Base-by-base conservation (phyloP, 2,329 filamentous ascomycete genomes). In the Emmonsia crescens region DNA sequence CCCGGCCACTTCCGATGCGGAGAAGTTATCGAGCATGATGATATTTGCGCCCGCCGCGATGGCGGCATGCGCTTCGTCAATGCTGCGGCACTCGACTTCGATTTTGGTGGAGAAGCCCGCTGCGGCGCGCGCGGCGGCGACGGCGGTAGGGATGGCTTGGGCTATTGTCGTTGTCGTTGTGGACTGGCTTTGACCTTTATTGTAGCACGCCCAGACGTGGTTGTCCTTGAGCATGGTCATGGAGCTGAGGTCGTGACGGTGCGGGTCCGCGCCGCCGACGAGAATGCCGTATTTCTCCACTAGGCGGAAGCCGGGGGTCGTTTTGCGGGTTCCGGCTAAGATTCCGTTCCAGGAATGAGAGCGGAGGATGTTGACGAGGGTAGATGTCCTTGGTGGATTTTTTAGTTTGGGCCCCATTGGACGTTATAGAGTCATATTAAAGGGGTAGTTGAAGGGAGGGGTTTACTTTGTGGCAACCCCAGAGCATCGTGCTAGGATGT, bases 171-270 rank as follows among this genome's bases (percentile, higher is more conserved):
- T 61, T 12, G 58, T 44, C 24, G 59, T 64, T n/a, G 66, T 21
- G n/a, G 59, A 51, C 44, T 59, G 31, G 51, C 31, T 19, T 27
- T 57, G 5, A 21, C 67, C 62, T 63, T 76, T 76, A 60, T 77
- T 74, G 57, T 88, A 88, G 60, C 89, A 87, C 65, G 90, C 91
- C 88, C 93, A 96, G 62, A 99, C 88, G 76, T 99, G 94, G 76
- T 99, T 99, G 77, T 99, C 94, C 79, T 99, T 99, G 66, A 99
- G 82, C 94, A 99, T 99, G 61, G 92, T 92, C 94, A 99, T 97
- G 66, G 87, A 84, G 73, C 86, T 89, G 61, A 99, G 80, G 74
- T 99, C 94, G 77, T 96, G 90, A 38, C 94, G 82, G 75, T 99
- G 94, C 2, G 87, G 85, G 76, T 99, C 94, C 19, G 91, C 92